Evolutionary conservation across 345 rosid species (phyloP).

Genomic region (Nephelium lappaceum): DNA sequence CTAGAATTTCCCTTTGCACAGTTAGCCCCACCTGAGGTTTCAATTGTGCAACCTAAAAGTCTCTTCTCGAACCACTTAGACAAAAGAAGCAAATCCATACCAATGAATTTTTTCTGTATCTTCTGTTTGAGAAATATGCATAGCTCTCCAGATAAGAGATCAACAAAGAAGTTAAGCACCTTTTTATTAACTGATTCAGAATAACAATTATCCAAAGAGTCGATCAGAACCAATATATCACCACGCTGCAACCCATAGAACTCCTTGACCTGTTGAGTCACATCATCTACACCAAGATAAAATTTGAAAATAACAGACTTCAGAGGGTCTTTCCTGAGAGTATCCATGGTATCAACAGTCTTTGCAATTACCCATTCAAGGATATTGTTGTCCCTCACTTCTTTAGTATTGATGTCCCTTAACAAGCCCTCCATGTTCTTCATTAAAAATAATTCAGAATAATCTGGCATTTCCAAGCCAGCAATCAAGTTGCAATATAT

Average conservation of each 20-base stretch:
- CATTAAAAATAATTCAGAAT: slow-evolving; percentile 67
- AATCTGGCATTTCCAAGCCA: slow-evolving; percentile 53
- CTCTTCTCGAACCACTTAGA: slow-evolving; percentile 91
- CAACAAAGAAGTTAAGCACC: slow-evolving; percentile 83
- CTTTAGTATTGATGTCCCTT: slow-evolving; percentile 54
- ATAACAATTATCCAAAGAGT: slow-evolving; percentile 67
- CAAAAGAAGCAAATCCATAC: slow-evolving; percentile 64
- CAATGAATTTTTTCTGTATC: slow-evolving; percentile 58
- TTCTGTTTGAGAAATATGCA: slow-evolving; percentile 61
- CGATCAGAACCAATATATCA: slow-evolving; percentile 74
- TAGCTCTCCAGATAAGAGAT: slow-evolving; percentile 69
- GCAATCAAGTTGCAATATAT: slow-evolving; percentile 53
- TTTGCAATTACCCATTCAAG: slow-evolving; percentile 74
- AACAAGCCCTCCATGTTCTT: slow-evolving; percentile 81
- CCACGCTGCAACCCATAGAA: slow-evolving; percentile 53
- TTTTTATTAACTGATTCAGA: slow-evolving; percentile 72
- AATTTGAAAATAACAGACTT: slow-evolving; percentile 54
- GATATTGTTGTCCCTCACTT: slow-evolving; percentile 47
- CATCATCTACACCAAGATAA: slow-evolving; percentile 67
- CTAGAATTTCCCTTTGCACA: slow-evolving; percentile 63
- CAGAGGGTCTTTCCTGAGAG: slow-evolving; percentile 72
- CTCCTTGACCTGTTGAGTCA: slow-evolving; percentile 46
- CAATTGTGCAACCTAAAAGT: slow-evolving; percentile 68
- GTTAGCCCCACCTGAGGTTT: slow-evolving; percentile 48
- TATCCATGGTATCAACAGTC: slow-evolving; percentile 70